These are phyloP conservation scores for Beta vulgaris DNA, from an alignment of 148 eudicot species.

Conservation along the genomic window DNA sequence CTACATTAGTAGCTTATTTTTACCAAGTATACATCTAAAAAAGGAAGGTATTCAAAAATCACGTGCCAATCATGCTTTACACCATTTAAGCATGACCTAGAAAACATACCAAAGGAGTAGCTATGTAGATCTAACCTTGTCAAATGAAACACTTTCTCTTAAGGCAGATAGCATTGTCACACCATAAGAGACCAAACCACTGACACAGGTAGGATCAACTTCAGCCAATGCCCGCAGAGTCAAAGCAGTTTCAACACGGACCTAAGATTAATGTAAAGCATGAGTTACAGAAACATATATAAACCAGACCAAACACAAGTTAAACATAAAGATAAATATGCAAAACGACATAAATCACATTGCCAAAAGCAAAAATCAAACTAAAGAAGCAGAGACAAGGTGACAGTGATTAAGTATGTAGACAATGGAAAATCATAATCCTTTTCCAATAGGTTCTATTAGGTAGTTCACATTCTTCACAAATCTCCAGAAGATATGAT, in stretches of 20 bases:
- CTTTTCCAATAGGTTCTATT: background rate
- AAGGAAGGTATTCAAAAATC: background rate
- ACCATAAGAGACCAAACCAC: conserved; percentile 94
- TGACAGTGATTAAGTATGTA: background rate
- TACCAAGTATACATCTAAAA: background rate
- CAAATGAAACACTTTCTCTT: conserved; percentile 83
- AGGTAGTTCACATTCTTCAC: background rate
- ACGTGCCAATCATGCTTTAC: background rate
- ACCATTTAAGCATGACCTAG: background rate
- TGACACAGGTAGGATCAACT: conserved; percentile 98
- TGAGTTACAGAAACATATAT: background rate
- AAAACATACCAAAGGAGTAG: background rate
- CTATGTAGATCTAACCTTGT: conserved; percentile 80
- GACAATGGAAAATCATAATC: background rate
- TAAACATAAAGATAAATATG: background rate
- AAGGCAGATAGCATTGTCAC: conserved; percentile 72
- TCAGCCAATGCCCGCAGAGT: conserved; percentile 82
- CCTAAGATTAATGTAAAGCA: conserved; percentile 37
- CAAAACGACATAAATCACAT: background rate
- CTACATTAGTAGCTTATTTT: background rate
- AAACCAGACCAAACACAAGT: background rate
- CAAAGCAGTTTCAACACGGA: conserved; percentile 94
- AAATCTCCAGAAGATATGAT: background rate
- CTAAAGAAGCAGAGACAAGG: background rate
- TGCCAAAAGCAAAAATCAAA: background rate